Evolutionary conservation across 208 protist genomes (phyloP).

Genomic region (Leishmania mexicana): DNA sequence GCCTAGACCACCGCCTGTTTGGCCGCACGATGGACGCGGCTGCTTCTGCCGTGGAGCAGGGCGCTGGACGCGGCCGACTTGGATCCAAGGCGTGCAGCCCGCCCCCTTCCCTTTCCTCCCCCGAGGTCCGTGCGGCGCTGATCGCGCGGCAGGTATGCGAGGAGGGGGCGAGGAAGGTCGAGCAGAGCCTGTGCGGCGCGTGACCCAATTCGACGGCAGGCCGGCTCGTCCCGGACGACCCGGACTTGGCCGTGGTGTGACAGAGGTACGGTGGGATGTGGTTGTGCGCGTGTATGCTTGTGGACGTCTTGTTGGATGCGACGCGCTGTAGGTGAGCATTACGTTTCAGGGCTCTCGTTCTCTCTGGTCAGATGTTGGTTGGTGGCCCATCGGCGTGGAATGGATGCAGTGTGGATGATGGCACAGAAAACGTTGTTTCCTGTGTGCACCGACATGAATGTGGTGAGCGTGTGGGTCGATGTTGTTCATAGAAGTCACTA

Average conservation of each 20-base stretch:
- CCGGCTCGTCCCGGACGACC: background rate
- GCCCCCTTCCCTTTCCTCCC: background rate
- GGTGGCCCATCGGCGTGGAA: too few relatives aligned
- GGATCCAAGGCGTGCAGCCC: background rate
- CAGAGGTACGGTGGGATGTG: background rate
- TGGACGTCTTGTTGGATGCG: background rate
- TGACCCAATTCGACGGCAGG: background rate
- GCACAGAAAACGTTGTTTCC: background rate
- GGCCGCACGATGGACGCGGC: background rate
- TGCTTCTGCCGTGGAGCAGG: background rate
- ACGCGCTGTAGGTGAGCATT: too few relatives aligned
- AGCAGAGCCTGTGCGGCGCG: background rate
- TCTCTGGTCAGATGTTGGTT: too few relatives aligned
- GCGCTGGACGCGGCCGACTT: background rate
- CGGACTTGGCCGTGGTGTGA: background rate
- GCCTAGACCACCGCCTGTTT: background rate
- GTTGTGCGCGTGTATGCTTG: background rate
- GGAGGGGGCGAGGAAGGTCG: background rate
- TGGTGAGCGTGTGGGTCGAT: background rate
- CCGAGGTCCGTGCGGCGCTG: background rate
- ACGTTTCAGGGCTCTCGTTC: background rate
- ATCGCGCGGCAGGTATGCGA: background rate
- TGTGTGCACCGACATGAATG: background rate
- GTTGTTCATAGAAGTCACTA: background rate
- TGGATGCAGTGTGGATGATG: too few relatives aligned